These are phyloP conservation scores for Discostella pseudostelligera DNA, from an alignment of 108 stramenopile genomes.

Conservation along the genomic window DNA sequence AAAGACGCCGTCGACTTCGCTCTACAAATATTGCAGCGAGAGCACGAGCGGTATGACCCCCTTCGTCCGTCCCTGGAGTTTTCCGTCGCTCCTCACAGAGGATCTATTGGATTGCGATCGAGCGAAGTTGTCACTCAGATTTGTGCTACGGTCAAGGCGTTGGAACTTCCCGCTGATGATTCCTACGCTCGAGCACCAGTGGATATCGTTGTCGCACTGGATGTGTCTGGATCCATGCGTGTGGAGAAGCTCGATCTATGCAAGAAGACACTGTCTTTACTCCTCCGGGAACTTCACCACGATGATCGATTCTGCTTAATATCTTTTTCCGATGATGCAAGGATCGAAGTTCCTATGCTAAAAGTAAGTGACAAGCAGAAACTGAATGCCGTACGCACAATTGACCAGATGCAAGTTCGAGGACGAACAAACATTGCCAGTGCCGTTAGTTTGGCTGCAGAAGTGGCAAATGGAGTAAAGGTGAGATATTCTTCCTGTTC, in stretches of 20 bases:
- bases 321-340: slow-evolving; percentile 48
- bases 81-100: slow-evolving; percentile 29
- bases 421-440: slow-evolving; percentile 57
- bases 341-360: slow-evolving; percentile 42
- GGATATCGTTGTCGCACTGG: slow-evolving; percentile 66
- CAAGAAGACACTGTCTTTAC: slow-evolving; percentile 54
- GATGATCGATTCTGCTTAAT: slow-evolving; percentile 64
- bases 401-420: slow-evolving; percentile 31
- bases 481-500: background rate
- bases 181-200: slow-evolving; percentile 43
- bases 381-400: slow-evolving; percentile 27
- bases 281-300: slow-evolving; percentile 49
- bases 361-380: slow-evolving; percentile 38
- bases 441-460: slow-evolving; percentile 36
- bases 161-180: slow-evolving; percentile 25
- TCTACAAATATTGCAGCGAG: slow-evolving; percentile 11
- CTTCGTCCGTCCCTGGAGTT: slow-evolving; percentile 26
- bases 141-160: slow-evolving; percentile 32
- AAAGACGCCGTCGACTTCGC: slow-evolving; percentile 33
- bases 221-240: slow-evolving; percentile 54
- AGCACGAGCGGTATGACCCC: slow-evolving; percentile 5
- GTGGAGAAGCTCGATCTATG: slow-evolving; percentile 58
- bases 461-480: slow-evolving; percentile 29
- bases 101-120: slow-evolving; percentile 25
- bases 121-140: slow-evolving; percentile 30